Evolutionary conservation across 768 basidiomycete genomes (phyloP), one percentile per base, ranked within the genome.

Genomic region (Suillus variegatus): DNA sequence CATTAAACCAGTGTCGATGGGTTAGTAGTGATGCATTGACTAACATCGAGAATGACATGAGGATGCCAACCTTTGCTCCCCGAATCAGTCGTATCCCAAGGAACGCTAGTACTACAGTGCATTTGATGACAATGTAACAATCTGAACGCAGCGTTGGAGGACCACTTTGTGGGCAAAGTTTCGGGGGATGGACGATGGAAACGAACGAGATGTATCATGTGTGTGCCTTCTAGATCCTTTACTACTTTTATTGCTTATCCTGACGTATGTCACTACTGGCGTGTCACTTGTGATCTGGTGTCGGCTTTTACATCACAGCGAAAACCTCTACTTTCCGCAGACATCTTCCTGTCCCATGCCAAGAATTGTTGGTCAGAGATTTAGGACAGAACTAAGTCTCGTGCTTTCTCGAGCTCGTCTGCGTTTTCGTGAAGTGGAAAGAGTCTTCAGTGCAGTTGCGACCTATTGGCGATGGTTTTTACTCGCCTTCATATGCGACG

Each of bases 401-500:
- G 4, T 4, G 20, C 44, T 46, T 5, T n/a, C 44, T 46, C 44
- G 20, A 10, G 44, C 44, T 46, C 44, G 20, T n/a, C 20, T 10
- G 20, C 44, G 20, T 20, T 20, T 44, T 44, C 3, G 44, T 44
- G 44, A 44, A 44, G 20, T 44, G 44, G 44, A 44, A 44, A 44
- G 18, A 44, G 44, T 44, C 20, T 44, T 44, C 4, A 20, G 43
- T 22, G 46, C n/a, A 22, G 5, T 47, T 12, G 6, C 46, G 46
- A 22, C 46, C 4, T 22, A 47, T 47, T 47, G 12, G n/a, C 46
- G 46, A 12, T 47, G 46, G 6, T 12, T 22, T 64, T 32, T 44
- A 40, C 13, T 72, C 67, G 28, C 35, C 32, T 32, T 32, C 32
- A 6, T 32, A 64, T 18, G 40, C 40, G 54, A 52, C 65, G 13